Conservation (phyloP, 208 protist species). For the Trichomonas vaginalis region DNA sequence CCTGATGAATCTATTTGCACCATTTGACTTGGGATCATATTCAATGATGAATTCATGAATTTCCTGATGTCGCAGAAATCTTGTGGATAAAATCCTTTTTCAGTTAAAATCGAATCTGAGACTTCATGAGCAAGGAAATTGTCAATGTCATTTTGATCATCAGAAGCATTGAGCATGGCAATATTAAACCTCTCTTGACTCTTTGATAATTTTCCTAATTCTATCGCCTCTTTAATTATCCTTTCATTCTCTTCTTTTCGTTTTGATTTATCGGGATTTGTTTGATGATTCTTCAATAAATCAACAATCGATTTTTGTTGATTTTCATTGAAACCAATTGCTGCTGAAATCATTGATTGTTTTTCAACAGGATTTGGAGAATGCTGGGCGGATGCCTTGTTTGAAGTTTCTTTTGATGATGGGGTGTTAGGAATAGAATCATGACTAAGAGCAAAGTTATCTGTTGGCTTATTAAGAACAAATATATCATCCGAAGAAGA, state of each 20-base stretch:
- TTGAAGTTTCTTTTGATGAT: too few relatives aligned
- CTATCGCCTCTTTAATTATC: not conserved
- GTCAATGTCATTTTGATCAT: not conserved
- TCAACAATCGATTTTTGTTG: not conserved
- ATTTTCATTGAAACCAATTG: not conserved
- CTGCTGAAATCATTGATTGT: not conserved
- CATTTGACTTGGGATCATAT: not conserved
- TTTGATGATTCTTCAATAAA: not conserved
- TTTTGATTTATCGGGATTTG: not conserved
- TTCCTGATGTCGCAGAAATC: not conserved
- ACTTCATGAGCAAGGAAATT: not conserved
- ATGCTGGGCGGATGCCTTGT: too few relatives aligned
- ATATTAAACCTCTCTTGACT: not conserved
- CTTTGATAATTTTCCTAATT: not conserved
- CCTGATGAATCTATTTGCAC: not conserved
- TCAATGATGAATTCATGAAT: not conserved
- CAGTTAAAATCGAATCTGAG: not conserved
- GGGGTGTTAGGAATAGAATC: too few relatives aligned
- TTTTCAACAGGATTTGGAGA: not conserved
- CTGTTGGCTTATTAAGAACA: not conserved
- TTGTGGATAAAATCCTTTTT: not conserved
- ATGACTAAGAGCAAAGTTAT: not conserved
- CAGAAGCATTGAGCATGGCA: not conserved
- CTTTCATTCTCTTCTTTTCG: not conserved
- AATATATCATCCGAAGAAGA: not conserved